Conservation (phyloP, 2,329 filamentous ascomycete genomes). For the Cercospora berteroae region DNA sequence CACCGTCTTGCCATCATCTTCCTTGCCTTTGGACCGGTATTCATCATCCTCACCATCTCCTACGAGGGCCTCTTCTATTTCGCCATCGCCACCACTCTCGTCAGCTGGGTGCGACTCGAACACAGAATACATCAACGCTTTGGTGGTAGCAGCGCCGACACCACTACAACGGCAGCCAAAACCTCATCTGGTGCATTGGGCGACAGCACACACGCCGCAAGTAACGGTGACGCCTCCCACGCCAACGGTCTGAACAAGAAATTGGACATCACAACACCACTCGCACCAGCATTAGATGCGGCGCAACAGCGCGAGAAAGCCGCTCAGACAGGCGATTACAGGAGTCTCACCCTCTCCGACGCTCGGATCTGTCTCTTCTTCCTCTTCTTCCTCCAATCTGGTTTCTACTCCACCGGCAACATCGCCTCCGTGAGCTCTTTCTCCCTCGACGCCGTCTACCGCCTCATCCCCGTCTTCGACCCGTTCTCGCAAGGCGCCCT, state of each 20-base stretch:
- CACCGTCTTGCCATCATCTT: constrained; percentile 87
- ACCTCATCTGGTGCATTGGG: constrained; percentile 7
- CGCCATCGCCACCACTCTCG: constrained; percentile 75
- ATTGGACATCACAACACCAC: constrained; percentile 33
- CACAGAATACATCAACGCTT: constrained; percentile 62
- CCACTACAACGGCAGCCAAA: constrained; percentile 8
- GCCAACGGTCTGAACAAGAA: not conserved
- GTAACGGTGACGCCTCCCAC: constrained; percentile 11
- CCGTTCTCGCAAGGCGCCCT: constrained; percentile 88
- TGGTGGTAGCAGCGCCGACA: constrained; percentile 9
- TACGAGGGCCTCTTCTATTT: constrained; percentile 97
- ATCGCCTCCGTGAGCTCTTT: constrained; percentile 92
- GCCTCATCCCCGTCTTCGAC: constrained; percentile 87
- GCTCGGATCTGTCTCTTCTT: constrained; percentile 89
- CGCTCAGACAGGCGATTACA: constrained; percentile 47
- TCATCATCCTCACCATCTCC: constrained; percentile 94
- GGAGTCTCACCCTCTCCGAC: constrained; percentile 76
- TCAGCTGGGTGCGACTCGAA: constrained; percentile 91
- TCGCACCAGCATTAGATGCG: constrained; percentile 38
- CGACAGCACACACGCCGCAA: constrained; percentile 27
- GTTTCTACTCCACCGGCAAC: constrained; percentile 96
- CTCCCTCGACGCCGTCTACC: constrained; percentile 82
- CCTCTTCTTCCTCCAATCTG: constrained; percentile 89
- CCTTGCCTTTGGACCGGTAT: constrained; percentile 86
- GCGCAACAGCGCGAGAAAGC: constrained; percentile 37